Percentiles rank a stretch among this genome's conserved stretches.
Evolutionary conservation across 768 basidiomycete genomes (phyloP).

Genomic region (Brasilioporus rufonigricans): DNA sequence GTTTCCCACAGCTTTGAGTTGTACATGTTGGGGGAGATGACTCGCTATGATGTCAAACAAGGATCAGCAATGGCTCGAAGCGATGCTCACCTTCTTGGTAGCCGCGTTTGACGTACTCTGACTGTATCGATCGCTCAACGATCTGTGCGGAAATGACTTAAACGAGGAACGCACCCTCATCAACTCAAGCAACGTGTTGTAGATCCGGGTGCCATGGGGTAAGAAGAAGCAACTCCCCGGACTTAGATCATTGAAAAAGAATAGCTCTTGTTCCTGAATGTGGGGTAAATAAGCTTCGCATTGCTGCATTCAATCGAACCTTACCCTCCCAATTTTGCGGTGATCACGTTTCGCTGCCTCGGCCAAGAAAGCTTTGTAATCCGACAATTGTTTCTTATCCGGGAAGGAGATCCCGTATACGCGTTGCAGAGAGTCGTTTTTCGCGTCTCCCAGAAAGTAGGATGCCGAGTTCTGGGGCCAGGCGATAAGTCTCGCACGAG

Average conservation of each 20-base stretch:
- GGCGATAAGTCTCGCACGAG: background rate
- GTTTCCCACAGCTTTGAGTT: constrained; percentile 96
- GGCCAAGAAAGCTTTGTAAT: constrained; percentile 93
- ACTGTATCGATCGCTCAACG: constrained; percentile 38
- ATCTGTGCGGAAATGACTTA: background rate
- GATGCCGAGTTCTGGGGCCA: constrained; percentile 83
- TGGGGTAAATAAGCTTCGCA: background rate
- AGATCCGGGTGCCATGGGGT: constrained; percentile 66
- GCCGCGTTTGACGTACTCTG: constrained; percentile 92
- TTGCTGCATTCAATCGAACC: constrained; percentile 4
- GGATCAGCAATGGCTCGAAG: background rate
- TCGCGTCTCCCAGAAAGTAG: constrained; percentile 93
- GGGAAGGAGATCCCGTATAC: constrained; percentile 99
- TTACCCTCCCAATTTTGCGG: constrained; percentile 86
- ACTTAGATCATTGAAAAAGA: constrained; percentile 97
- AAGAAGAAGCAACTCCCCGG: constrained; percentile 56
- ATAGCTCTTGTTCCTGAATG: constrained; percentile 86
- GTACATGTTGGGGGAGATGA: constrained; percentile 98
- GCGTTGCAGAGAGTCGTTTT: constrained; percentile 92
- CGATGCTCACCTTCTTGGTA: constrained; percentile 77
- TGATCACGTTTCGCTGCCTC: constrained; percentile 99
- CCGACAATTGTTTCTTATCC: constrained; percentile 90
- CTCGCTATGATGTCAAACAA: constrained; percentile 38
- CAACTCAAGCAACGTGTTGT: constrained; percentile 88
- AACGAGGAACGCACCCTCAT: constrained; percentile 65